Percentiles rank a stretch among this genome's conserved stretches.
phyloP scores from a whole-genome alignment of 75 land plant genomes.

The Larix kaempferi region DNA sequence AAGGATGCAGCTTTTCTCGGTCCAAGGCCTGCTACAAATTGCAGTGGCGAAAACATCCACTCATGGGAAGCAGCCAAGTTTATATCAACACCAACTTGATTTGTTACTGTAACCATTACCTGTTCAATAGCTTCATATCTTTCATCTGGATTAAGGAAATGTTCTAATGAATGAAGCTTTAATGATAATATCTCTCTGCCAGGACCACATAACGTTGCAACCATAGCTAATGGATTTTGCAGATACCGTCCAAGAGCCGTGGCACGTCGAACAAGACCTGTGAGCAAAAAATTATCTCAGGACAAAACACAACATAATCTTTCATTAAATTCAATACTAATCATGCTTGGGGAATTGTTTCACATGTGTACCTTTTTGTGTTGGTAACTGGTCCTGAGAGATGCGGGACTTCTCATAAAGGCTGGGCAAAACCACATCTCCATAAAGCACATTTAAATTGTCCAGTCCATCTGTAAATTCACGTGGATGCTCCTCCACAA shows the following conservation, averaged over 20 bases:
- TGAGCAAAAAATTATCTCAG: not conserved
- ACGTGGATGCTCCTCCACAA: constrained; percentile 86
- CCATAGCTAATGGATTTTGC: constrained; percentile 94
- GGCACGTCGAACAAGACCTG: constrained; percentile 93
- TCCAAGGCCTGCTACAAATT: constrained; percentile 92
- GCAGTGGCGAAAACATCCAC: constrained; percentile 91
- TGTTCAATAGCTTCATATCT: constrained; percentile 84
- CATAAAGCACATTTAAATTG: constrained; percentile 52
- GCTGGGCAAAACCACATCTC: constrained; percentile 82
- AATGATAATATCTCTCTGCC: constrained; percentile 84
- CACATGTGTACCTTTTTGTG: constrained; percentile 61
- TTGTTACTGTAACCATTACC: constrained; percentile 85
- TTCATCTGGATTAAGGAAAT: constrained; percentile 76
- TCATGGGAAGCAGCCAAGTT: constrained; percentile 92
- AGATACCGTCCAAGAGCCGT: constrained; percentile 90
- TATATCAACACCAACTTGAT: constrained; percentile 88
- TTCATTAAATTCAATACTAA: not conserved
- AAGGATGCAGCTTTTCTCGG: constrained; percentile 89
- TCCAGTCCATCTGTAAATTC: constrained; percentile 81
- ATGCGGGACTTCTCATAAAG: constrained; percentile 88
- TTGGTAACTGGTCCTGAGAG: constrained; percentile 84
- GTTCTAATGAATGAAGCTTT: constrained; percentile 68
- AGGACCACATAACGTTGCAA: constrained; percentile 93
- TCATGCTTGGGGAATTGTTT: not conserved
- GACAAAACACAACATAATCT: not conserved